Base-by-base conservation (phyloP, 148 eudicot species). In the Vaccinium vitisidaea region DNA sequence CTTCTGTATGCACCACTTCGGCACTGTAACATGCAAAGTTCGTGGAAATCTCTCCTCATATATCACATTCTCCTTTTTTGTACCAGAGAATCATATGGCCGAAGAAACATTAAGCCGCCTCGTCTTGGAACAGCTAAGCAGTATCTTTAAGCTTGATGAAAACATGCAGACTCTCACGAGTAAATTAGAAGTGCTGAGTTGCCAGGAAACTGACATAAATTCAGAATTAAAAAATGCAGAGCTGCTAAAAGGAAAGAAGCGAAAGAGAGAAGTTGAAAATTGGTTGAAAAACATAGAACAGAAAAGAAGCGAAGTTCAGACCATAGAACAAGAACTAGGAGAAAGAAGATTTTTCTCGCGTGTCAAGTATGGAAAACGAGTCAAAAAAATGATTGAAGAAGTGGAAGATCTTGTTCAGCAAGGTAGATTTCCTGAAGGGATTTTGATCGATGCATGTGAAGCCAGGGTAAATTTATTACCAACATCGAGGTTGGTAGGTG, bases 261-360 rank as follows among this genome's bases (percentile, higher is more conserved):
- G 71, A 80, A 80, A 80, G 71, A 36, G 71, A 56, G 83, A 80
- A 13, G 83, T 80, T 6, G 50, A 58, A 39, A 32, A 80, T 80
- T 80, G 83, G 83, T 43, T 56, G 83, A 39, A 50, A 12, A 80
- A 61, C 14, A 19, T 80, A 43, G 71, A 80, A 59, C 65, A 80
- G 53, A 58, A 56, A 13, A 43, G 7, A 80, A 11, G 1, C 5
- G 77, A 74, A 74, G 77, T 74, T 32, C 77, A 12, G 48, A 74
- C 48, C 77, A 74, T 74, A 74, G 50, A 74, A 74, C 77, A 74
- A 32, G 52, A 21, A 74, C 49, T 74, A 39, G 50, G 77, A 14
- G 77, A 61, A 43, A 61, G 83, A 12, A 30, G 71, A 27, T 8
- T 32, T 61, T 59, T 6, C 23, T 59, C 73, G 18, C 83, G 11